Evolutionary conservation across 2,329 filamentous ascomycete genomes (phyloP), one percentile per base, ranked within the genome.

Genomic region (Epichloe uncinata): DNA sequence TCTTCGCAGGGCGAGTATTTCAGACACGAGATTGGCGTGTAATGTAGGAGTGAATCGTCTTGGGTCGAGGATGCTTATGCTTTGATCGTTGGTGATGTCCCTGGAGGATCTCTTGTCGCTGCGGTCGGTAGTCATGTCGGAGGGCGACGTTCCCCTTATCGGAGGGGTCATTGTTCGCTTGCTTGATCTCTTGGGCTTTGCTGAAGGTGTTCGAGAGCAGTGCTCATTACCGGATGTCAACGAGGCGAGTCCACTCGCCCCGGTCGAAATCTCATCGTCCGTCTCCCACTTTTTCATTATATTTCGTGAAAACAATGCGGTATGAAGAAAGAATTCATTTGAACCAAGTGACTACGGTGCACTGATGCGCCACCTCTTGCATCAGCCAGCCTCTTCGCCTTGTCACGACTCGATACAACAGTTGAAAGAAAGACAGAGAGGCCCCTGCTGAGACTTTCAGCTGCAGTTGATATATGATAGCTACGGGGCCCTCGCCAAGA

Each of bases 21-120:
- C 93, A 0, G 91, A 91, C 1, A 98, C 91, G 6, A 98, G 72
- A 46, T 87, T 96, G 8, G 93, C 93, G 65, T 97, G 93, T 11
- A 98, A 71, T 0, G 90, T 97, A 1, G 93, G 93, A 0, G 93
- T 98, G 62, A 98, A 96, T 37, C 93, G 80, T 50, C 91, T 81
- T 3, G 93, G 89, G 61, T 98, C 93, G 33, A 96, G 73, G 20
- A 88, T 81, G 57, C 78, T 76, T 51, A 89, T 81, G 42, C 71
- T 79, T 54, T 91, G 85, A 56, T 91, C 81, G 49, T 69, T 76
- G 20, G 72, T 69, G 22, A 79, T 66, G 61, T 87, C 82, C 51
- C 74, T 71, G 13, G 77, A 77, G 18, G 73, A 69, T 58, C 79
- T 67, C 55, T 78, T 78, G 8, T 57, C 53, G 11, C 61, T 63